phyloP scores from a whole-genome alignment of 108 stramenopile species.

The Cafeteria roenbergensis region DNA sequence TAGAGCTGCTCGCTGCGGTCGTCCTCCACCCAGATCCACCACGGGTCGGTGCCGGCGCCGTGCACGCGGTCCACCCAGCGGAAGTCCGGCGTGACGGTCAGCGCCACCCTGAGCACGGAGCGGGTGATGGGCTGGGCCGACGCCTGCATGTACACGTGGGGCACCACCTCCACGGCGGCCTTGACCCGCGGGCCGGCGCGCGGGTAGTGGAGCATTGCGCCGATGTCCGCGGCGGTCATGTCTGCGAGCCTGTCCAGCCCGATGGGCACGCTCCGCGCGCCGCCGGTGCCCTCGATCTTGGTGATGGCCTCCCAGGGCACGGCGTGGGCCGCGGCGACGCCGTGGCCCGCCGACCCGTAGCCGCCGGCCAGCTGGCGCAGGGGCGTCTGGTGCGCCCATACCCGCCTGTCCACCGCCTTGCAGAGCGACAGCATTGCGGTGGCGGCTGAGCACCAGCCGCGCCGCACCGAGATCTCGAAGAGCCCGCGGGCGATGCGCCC shows the following conservation, averaged over 20 bases:
- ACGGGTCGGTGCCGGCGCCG: slow-evolving; percentile 66
- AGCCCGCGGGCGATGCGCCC: slow-evolving; percentile 82
- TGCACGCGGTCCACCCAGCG: slow-evolving; percentile 67
- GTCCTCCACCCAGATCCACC: slow-evolving; percentile 94
- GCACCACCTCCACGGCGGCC: slow-evolving; percentile 57
- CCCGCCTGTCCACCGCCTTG: slow-evolving; percentile 75
- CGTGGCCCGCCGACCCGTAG: too few relatives aligned
- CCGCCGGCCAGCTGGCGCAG: slow-evolving; percentile 72
- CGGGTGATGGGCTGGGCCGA: slow-evolving; percentile 78
- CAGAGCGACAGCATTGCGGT: slow-evolving; percentile 57
- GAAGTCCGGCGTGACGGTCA: slow-evolving; percentile 61
- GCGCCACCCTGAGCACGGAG: slow-evolving; percentile 48
- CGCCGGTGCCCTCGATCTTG: slow-evolving; percentile 23
- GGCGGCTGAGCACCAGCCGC: slow-evolving; percentile 38
- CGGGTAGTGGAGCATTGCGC: slow-evolving; percentile 53
- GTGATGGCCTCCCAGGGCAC: too few relatives aligned
- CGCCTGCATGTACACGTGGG: slow-evolving; percentile 57
- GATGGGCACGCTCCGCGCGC: not conserved
- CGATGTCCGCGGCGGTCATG: slow-evolving; percentile 79
- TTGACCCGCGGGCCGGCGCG: slow-evolving; percentile 49
- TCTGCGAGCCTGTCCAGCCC: slow-evolving; percentile 51
- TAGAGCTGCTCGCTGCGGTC: slow-evolving; percentile 59
- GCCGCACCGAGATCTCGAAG: slow-evolving; percentile 81
- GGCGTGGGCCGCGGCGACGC: too few relatives aligned
- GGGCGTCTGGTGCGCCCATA: slow-evolving; percentile 90